Conservation (phyloP, 768 basidiomycete genomes). For the Tephrocybe sp. region DNA sequence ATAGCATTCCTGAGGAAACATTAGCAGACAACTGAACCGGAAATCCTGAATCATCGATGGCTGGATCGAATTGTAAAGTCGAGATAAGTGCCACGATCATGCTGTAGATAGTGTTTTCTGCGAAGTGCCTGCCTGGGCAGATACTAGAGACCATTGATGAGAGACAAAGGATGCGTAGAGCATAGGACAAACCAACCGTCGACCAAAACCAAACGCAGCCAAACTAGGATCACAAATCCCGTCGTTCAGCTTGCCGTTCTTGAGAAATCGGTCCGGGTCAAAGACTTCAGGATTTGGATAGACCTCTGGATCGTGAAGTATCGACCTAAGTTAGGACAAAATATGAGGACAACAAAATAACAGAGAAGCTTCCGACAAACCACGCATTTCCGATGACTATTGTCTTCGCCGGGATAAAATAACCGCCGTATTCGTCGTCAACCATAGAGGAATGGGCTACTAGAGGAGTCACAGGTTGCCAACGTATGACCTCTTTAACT, state of each 20-base stretch:
- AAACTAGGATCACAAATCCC: constrained; percentile 14
- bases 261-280: constrained; percentile 37
- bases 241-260: constrained; percentile 21
- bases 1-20: background rate
- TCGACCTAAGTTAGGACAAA: background rate
- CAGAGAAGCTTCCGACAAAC: constrained; percentile 13
- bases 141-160: no score
- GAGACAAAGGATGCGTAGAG: no score
- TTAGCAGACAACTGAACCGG: background rate
- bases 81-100: background rate
- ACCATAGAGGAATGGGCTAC: constrained; percentile 26
- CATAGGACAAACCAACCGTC: constrained; percentile 11
- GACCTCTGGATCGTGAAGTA: constrained; percentile 14
- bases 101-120: background rate
- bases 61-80: background rate
- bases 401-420: constrained; percentile 31
- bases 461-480: constrained; percentile 26
- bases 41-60: background rate
- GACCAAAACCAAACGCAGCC: constrained; percentile 21
- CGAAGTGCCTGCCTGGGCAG: background rate
- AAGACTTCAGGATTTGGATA: constrained; percentile 33
- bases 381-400: constrained; percentile 31
- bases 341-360: background rate
- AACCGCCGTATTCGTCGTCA: constrained; percentile 36
- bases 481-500: constrained; percentile 31